Conservation (phyloP, 164 flowering plant genomes). For the Umbellularia californica region DNA sequence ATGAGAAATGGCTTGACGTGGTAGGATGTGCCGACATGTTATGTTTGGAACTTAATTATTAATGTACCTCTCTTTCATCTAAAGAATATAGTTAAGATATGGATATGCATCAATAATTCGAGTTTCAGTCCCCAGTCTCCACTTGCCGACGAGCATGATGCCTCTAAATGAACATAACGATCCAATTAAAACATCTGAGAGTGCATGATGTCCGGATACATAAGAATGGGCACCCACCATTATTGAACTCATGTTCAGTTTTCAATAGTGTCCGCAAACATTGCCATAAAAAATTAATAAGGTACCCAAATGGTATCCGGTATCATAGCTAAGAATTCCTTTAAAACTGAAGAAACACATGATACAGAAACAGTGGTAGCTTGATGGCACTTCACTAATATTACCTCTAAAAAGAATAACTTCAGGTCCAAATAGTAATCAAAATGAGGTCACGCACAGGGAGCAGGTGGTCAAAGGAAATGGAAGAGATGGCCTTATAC, state of each 20-base stretch:
- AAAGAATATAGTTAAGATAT: neutral
- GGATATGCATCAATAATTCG: neutral
- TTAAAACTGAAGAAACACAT: neutral
- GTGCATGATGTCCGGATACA: neutral
- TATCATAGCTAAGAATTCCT: neutral
- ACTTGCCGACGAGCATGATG: neutral
- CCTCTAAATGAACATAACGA: neutral
- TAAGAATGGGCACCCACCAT: neutral
- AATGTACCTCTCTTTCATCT: neutral
- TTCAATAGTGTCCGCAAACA: neutral
- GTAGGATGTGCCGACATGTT: neutral
- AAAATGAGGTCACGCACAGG: neutral
- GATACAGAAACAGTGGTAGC: neutral
- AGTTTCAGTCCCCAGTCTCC: neutral
- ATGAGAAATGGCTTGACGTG: conserved; percentile 7
- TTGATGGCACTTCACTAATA: neutral
- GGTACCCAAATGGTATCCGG: neutral
- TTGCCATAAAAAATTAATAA: too few relatives aligned
- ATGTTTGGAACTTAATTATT: neutral
- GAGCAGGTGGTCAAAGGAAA: neutral
- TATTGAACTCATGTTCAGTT: neutral
- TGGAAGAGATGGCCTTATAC: neutral
- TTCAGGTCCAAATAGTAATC: neutral
- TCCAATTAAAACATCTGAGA: neutral
- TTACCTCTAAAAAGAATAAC: neutral